Conservation (phyloP, 768 basidiomycete genomes). For the Russula brevipes region DNA sequence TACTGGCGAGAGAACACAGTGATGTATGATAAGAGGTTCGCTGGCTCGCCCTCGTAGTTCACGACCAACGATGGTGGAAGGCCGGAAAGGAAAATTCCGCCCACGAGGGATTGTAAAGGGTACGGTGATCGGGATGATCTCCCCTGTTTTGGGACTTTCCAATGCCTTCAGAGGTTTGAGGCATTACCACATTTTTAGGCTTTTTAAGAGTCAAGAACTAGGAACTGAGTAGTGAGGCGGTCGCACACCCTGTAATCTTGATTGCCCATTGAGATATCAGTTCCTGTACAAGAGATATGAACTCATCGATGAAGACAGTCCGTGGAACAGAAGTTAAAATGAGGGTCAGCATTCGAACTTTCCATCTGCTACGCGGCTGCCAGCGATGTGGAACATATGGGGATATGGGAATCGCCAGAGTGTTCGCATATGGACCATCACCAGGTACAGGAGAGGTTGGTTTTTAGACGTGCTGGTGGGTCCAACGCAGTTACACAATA, state of each 20-base stretch:
- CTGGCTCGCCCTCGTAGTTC: not conserved
- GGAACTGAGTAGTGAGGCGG: not conserved
- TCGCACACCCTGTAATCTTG: not conserved
- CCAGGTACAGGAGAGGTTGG: not conserved
- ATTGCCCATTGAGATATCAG: not conserved
- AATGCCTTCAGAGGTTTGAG: not conserved
- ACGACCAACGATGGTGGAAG: not conserved
- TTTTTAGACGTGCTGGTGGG: not conserved
- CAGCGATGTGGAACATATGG: not conserved
- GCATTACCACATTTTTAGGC: not conserved
- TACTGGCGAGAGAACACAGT: not conserved
- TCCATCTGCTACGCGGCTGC: not conserved
- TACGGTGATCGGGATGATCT: too few relatives aligned
- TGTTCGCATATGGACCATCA: not conserved
- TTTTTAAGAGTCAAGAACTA: not conserved
- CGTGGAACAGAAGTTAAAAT: not conserved
- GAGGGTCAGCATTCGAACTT: not conserved
- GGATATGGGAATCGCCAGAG: not conserved
- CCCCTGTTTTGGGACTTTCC: too few relatives aligned
- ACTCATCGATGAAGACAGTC: not conserved
- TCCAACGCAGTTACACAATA: not conserved
- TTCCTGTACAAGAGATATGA: not conserved
- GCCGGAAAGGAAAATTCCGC: not conserved
- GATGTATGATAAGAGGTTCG: constrained; percentile 3
- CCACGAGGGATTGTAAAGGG: too few relatives aligned